Percentiles rank a stretch among this genome's conserved stretches.
Evolutionary conservation across 1,284 basidiomycete genomes (phyloP).

Genomic region (Marasmius fiardii): DNA sequence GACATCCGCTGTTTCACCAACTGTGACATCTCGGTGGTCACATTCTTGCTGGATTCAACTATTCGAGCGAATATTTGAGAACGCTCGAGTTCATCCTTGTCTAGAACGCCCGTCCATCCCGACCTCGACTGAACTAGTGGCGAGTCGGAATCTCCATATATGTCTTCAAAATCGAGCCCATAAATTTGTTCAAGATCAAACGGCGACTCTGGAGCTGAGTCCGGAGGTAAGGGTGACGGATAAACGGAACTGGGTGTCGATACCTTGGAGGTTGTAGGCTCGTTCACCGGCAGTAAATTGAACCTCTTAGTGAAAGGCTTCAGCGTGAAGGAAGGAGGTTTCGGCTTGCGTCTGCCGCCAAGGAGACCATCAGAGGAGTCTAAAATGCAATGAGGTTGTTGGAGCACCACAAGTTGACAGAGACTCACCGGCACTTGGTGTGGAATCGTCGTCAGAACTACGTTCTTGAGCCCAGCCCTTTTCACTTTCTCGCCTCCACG

Average conservation of each 20-base stretch:
- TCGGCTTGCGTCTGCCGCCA: background rate
- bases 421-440: background rate
- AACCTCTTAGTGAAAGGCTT: background rate
- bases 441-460: constrained; percentile 2
- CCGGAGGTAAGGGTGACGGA: background rate
- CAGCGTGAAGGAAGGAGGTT: background rate
- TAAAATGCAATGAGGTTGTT: background rate
- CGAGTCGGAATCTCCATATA: background rate
- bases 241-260: background rate
- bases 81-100: background rate
- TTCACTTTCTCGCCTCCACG: constrained; percentile 7
- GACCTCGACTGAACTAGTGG: background rate
- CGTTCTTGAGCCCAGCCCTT: background rate
- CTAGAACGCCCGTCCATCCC: background rate
- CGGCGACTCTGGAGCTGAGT: background rate
- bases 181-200: background rate
- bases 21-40: constrained; percentile 4
- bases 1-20: constrained; percentile 9
- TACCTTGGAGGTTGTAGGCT: background rate
- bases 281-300: constrained; percentile 1
- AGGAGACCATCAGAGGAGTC: background rate
- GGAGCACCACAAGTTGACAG: background rate
- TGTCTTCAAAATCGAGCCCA: background rate
- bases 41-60: constrained; percentile 6
- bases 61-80: constrained; percentile 4